phyloP scores from a whole-genome alignment of 768 basidiomycete genomes.

The Tylopilus subfusipes region DNA sequence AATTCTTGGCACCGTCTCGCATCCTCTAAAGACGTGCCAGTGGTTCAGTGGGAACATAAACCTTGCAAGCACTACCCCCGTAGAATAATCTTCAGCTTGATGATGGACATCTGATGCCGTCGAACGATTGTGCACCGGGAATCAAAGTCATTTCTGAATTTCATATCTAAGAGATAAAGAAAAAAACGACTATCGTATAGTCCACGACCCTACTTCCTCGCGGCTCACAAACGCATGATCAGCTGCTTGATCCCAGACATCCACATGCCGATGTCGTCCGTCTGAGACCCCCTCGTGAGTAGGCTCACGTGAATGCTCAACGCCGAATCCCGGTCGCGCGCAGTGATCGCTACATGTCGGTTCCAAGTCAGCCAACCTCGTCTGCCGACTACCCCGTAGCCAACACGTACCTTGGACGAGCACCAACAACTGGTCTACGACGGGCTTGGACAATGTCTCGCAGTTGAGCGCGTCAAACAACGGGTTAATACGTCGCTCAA shows the following conservation, averaged over 20 bases:
- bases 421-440: conserved; percentile 67
- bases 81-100: no score
- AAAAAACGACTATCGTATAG: no score
- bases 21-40: no score
- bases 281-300: conserved; percentile 72
- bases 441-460: conserved; percentile 69
- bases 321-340: conserved; percentile 75
- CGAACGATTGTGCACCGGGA: no score
- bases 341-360: conserved; percentile 67
- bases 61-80: no score
- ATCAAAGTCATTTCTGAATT: no score
- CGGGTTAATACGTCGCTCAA: conserved; percentile 82
- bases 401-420: conserved; percentile 64
- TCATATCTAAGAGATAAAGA: no score
- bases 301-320: conserved; percentile 83
- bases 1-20: no score
- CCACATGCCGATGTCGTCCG: conserved; percentile 81
- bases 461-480: conserved; percentile 91
- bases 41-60: no score
- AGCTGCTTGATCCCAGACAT: conserved; percentile 91
- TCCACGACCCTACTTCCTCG: no score
- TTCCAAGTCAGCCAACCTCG: neutral
- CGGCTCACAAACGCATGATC: conserved; percentile 58
- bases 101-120: no score
- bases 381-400: no score